Conservation (phyloP, 2,329 filamentous ascomycete genomes). For the Trichophyton equinum region DNA sequence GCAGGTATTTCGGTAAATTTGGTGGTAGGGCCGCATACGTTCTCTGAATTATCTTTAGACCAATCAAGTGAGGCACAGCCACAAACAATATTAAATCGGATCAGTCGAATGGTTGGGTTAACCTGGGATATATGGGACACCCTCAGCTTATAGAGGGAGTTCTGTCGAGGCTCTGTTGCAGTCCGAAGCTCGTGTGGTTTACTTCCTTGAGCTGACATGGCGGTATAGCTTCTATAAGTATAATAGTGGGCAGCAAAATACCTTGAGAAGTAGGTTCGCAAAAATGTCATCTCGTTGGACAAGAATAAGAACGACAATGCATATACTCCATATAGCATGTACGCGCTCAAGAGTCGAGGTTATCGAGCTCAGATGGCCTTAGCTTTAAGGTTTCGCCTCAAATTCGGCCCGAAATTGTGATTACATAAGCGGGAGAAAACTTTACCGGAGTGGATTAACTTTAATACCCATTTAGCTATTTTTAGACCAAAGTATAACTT, state of each 20-base stretch:
- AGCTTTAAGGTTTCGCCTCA: neutral
- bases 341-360: too few species aligned
- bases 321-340: too few species aligned
- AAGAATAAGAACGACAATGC: too few species aligned
- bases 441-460: neutral
- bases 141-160: conserved; percentile 50
- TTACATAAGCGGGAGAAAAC: neutral
- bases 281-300: neutral
- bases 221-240: neutral
- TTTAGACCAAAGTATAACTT: neutral
- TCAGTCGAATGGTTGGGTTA: conserved; percentile 55
- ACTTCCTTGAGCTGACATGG: neutral
- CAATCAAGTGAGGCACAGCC: neutral
- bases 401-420: neutral
- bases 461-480: neutral
- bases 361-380: neutral
- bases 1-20: neutral
- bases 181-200: conserved; percentile 58
- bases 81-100: conserved; percentile 48
- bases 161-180: conserved; percentile 57
- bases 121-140: conserved; percentile 50
- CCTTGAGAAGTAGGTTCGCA: neutral
- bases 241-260: neutral
- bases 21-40: neutral
- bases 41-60: neutral